A percentile compares a stretch with the other conserved stretches of the same genome.
phyloP scores from a whole-genome alignment of 2,329 filamentous ascomycete genomes.

The Trichoderma hamatum region DNA sequence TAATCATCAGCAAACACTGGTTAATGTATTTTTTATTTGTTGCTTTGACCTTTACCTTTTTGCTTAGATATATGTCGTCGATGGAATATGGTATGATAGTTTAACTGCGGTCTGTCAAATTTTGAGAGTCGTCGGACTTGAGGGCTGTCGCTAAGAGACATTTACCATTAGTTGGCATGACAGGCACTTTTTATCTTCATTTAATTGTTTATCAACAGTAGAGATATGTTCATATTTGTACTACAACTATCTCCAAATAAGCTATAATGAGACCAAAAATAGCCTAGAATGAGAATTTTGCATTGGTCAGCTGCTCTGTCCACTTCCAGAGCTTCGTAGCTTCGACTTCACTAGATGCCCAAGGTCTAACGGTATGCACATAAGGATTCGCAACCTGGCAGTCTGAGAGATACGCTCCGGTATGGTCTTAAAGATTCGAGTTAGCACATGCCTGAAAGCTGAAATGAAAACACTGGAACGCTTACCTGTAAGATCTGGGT shows the following conservation, averaged over 20 bases:
- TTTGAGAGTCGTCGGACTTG: neutral
- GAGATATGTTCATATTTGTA: neutral
- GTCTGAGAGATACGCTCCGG: constrained; percentile 1
- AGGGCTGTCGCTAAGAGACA: neutral
- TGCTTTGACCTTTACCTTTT: neutral
- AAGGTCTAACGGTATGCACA: neutral
- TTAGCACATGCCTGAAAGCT: neutral
- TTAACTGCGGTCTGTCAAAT: neutral
- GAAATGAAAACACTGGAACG: neutral
- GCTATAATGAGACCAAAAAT: neutral
- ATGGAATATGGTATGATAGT: neutral
- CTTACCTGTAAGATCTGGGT: neutral
- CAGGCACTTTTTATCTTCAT: neutral
- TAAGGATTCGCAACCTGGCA: neutral
- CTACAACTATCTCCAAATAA: neutral
- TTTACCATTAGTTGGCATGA: neutral
- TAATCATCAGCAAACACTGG: neutral
- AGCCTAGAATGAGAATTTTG: neutral
- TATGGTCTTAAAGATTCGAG: neutral
- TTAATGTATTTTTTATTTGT: neutral
- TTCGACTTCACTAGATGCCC: neutral
- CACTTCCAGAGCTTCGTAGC: neutral
- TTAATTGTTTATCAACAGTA: neutral
- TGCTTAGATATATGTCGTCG: fast-evolving
- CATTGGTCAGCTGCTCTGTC: neutral